Conservation (phyloP, 2,329 filamentous ascomycete genomes). For the Penicillium sp. region DNA sequence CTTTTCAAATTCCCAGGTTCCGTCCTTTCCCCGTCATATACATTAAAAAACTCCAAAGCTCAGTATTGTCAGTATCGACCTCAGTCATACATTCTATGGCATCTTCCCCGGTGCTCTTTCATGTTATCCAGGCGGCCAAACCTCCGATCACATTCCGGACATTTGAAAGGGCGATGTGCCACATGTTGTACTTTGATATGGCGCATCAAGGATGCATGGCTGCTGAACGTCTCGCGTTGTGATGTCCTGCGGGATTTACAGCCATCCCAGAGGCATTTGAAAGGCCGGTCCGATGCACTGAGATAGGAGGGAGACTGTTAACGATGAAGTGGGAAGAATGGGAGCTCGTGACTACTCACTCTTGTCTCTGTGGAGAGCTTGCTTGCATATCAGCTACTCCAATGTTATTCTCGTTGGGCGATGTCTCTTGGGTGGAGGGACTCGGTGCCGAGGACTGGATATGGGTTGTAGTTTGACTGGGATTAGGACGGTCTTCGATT, state of each 20-base stretch:
- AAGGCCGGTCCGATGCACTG: background rate
- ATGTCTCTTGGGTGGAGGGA: background rate
- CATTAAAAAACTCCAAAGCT: background rate
- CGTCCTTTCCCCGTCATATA: background rate
- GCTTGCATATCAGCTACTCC: background rate
- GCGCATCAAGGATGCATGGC: background rate
- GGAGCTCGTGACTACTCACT: background rate
- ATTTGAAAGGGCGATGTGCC: background rate
- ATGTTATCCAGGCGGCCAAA: background rate
- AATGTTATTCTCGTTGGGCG: too few species aligned
- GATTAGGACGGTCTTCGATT: background rate
- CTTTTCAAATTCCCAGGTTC: background rate
- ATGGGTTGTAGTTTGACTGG: background rate
- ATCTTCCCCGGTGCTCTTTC: background rate
- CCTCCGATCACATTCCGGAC: background rate
- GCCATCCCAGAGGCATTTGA: background rate
- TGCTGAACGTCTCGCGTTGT: background rate
- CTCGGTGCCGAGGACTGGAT: background rate
- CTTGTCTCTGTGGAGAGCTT: background rate
- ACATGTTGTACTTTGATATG: background rate
- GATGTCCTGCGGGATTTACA: background rate
- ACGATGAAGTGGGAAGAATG: too few species aligned
- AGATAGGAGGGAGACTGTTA: background rate
- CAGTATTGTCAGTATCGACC: background rate
- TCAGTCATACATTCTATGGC: background rate